Percentiles rank a stretch among this genome's conserved stretches.
These are phyloP conservation scores for Tremellales sp. DNA, from an alignment of 1,284 basidiomycete genomes.

Conservation along the genomic window DNA sequence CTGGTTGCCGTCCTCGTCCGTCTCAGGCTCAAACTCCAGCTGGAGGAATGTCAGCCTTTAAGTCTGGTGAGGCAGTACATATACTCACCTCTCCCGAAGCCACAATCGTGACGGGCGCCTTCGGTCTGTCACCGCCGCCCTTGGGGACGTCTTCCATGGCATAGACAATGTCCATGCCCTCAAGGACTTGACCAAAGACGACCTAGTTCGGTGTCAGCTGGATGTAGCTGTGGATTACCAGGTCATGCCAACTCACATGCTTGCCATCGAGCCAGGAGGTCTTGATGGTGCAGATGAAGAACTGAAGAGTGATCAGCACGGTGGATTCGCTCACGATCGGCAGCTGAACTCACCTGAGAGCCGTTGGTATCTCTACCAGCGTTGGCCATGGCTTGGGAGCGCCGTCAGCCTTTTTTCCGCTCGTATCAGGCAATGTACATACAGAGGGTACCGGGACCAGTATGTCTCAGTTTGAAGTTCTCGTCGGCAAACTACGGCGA, in stretches of 20 bases:
- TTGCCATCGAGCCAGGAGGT: constrained; percentile 60
- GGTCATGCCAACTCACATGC: constrained; percentile 35
- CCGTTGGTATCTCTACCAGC: constrained; percentile 55
- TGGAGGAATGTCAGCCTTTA: constrained; percentile 34
- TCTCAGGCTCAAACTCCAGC: constrained; percentile 61
- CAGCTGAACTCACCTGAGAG: constrained; percentile 24
- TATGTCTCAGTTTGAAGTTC: constrained; percentile 90
- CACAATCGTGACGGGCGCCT: constrained; percentile 66
- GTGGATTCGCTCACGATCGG: no score
- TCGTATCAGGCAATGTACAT: constrained; percentile 3
- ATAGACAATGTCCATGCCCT: constrained; percentile 80
- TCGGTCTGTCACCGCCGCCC: constrained; percentile 64
- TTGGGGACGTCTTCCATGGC: constrained; percentile 68
- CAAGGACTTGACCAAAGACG: constrained; percentile 85
- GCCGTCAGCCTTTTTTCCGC: background rate
- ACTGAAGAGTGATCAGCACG: constrained; percentile 27
- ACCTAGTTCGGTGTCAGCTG: constrained; percentile 53
- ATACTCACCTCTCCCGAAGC: constrained; percentile 72
- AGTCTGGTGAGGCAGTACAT: background rate
- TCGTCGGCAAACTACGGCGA: constrained; percentile 56
- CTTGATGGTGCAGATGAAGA: constrained; percentile 71
- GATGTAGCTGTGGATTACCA: background rate
- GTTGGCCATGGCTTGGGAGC: constrained; percentile 75
- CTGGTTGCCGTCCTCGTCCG: constrained; percentile 70
- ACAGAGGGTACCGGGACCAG: constrained; percentile 72